Base-by-base conservation (phyloP, 2,329 filamentous ascomycete species). In the Beauveria sp. region DNA sequence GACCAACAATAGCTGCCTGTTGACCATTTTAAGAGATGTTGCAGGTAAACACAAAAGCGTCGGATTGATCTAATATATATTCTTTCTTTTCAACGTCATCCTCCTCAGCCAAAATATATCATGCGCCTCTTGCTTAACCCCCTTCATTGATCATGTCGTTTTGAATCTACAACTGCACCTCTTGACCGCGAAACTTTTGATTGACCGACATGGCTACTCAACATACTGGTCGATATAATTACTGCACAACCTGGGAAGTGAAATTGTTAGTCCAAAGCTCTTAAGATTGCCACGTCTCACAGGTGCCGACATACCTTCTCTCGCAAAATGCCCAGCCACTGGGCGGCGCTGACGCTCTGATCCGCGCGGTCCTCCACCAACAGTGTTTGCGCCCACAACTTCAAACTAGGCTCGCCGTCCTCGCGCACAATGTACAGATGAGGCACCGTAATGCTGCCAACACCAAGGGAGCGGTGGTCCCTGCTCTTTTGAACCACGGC, bases 351-450 rank as follows among this genome's bases (percentile, higher is more conserved):
- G 76, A 96, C 87, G 55, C 92, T 89, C 77, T 97, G 92, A 72
- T 99, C 94, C 60, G 93, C 91, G 66, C 93, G 83, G 76, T 99
- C 94, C 76, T 99, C 94, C 52, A 99, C 89, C 69, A 99, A 79
- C 75, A 97, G 80, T 48, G 94, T 97, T 80, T 97, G 93, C 50
- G 94, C 94, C 94, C 94, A 99, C 65, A 97, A 79, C 76, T 96
- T 92, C 73, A 99, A 79, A 69, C 90, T 93, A 37, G 94, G 94
- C 77, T 99, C 94, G 57, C 94, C 94, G 70, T 97, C 94, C 75
- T 97, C 93, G 68, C 92, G 87, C 64, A 97, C 89, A 68, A 97
- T 83, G 72, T 97, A 99, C 61, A 99, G 79, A 70, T 96, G 91
- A 54, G 94, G 94, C 64, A 96, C 85, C n/a, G 88, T 84, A 66